Conservation (phyloP, 1,284 basidiomycete species). For the Phylloboletellus chloephorus region DNA sequence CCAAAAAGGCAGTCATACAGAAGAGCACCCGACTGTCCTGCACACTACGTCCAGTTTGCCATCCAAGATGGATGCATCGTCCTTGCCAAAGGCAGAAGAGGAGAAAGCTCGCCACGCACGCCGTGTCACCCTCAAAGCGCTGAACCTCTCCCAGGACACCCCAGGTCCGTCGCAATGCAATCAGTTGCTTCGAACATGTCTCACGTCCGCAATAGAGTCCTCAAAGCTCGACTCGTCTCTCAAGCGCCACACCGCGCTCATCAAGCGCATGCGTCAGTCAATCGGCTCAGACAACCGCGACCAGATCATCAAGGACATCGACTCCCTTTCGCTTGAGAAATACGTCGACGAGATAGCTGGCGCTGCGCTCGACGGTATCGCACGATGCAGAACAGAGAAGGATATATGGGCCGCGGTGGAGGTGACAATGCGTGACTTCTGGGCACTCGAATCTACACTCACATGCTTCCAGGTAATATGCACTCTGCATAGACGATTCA, state of each 20-base stretch:
- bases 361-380: conserved; percentile 82
- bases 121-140: conserved; percentile 50
- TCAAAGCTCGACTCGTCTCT: conserved; percentile 84
- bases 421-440: conserved; percentile 41
- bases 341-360: conserved; percentile 94
- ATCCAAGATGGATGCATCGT: conserved; percentile 19
- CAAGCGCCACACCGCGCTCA: conserved; percentile 89
- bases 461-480: conserved; percentile 67
- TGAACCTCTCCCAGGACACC: conserved; percentile 43
- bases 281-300: conserved; percentile 76
- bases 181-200: conserved; percentile 2
- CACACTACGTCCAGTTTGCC: background rate
- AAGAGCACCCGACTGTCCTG: too few species aligned
- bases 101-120: conserved; percentile 53
- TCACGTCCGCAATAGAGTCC: conserved; percentile 39
- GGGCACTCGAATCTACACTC: background rate
- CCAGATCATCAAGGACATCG: conserved; percentile 87
- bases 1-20: conserved; percentile 24
- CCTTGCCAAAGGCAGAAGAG: conserved; percentile 48
- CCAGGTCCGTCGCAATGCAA: conserved; percentile 39
- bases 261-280: conserved; percentile 83
- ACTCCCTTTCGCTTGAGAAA: conserved; percentile 86
- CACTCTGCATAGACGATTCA: conserved; percentile 84
- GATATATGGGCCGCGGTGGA: conserved; percentile 92
- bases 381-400: conserved; percentile 80